Base-by-base conservation (phyloP, 2,329 filamentous ascomycete genomes). In the Calonectria henricotiae region DNA sequence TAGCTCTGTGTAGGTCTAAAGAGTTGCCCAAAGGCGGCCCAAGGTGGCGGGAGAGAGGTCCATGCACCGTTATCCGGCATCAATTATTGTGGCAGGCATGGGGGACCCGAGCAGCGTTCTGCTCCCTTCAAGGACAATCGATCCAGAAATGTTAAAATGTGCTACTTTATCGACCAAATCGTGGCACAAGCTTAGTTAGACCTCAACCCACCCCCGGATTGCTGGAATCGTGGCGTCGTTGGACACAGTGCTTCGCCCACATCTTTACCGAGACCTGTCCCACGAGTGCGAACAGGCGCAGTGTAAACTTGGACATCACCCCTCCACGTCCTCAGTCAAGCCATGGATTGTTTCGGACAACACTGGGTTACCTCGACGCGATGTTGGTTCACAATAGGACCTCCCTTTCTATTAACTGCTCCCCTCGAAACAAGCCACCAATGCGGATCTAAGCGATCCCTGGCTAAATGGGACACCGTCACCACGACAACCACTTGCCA, bases 401-500 rank as follows among this genome's bases (percentile, higher is more conserved):
- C 62, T 49, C 23, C 37, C 17, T 39, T 60, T 55, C 43, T 25
- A 35, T 47, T 30, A 54, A 51, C 32, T 43, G 37, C 15, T 51
- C n/a, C 41, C 43, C 17, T 47, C 46, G 54, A 66, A 66, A 60
- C 54, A 32, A 47, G 63, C 51, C 63, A 39, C 55, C 46, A 12
- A 66, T 27, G 63, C 39, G 39, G 55, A 61, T 61, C 39, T 30
- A 44, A 32, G 39, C 43, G 41, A 35, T 55, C 41, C 54, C 27
- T 41, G 64, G n/a, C 44, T 30, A 41, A 41, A 60, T 49, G 64
- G 54, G 54, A 60, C 54, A 15, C 15, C 41, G 58, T 66, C 64
- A 66, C 64, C 64, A 66, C 30, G 64, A 66, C 64, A 66, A 66
- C 64, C 27, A n/a, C 8, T 17, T 55, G 64, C 43, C 64, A 66